phyloP scores from a whole-genome alignment of 345 rosid genomes.

The Syzygium grande region DNA sequence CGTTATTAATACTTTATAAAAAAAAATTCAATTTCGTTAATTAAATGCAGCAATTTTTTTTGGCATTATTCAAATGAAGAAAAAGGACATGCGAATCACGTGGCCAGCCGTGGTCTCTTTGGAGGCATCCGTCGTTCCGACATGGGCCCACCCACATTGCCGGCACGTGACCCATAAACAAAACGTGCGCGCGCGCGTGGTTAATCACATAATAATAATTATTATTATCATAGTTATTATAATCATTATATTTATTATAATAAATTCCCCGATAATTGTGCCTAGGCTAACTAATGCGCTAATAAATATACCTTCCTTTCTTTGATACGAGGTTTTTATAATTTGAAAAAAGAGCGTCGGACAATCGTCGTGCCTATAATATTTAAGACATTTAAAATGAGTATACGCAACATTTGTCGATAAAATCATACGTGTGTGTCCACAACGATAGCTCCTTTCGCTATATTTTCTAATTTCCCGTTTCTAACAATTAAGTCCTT shows the following conservation, averaged over 20 bases:
- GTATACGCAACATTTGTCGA: neutral
- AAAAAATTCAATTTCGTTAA: neutral
- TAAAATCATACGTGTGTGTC: neutral
- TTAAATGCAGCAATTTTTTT: neutral
- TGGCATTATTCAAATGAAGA: neutral
- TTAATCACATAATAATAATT: neutral
- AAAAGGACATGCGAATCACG: neutral
- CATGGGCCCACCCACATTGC: neutral
- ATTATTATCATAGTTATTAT: neutral
- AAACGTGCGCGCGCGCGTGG: neutral
- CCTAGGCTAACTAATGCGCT: neutral
- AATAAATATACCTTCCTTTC: neutral
- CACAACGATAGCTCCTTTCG: too few relatives aligned
- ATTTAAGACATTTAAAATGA: neutral
- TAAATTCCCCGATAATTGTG: neutral
- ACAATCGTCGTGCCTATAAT: neutral
- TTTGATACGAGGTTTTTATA: neutral
- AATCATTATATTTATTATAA: neutral
- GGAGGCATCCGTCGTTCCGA: neutral
- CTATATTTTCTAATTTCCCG: too few relatives aligned
- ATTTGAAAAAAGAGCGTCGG: fast-evolving
- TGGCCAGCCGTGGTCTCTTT: neutral
- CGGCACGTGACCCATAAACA: neutral
- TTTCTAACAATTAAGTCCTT: too few relatives aligned
- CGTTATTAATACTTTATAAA: neutral